phyloP scores from a whole-genome alignment of 306 rosid genomes.

The Vicia faba region DNA sequence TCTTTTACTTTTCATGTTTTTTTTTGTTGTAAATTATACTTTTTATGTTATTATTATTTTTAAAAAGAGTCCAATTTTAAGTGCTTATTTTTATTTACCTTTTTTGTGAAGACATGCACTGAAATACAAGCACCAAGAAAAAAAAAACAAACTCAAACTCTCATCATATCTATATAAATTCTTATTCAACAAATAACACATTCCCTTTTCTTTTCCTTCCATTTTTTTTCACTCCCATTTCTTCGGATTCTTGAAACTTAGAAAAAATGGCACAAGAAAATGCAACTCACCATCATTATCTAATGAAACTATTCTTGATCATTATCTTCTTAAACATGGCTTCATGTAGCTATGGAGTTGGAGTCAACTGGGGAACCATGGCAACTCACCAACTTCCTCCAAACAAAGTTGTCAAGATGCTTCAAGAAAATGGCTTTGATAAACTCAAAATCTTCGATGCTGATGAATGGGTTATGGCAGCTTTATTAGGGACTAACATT shows the following conservation, averaged over 20 bases:
- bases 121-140: constrained; percentile 22
- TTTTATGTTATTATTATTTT: background rate
- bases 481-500: constrained; percentile 70
- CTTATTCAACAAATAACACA: constrained; percentile 33
- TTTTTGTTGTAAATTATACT: background rate
- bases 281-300: constrained; percentile 12
- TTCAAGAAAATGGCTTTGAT: constrained; percentile 67
- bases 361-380: constrained; percentile 98
- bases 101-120: constrained; percentile 53
- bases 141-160: background rate
- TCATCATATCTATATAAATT: constrained; percentile 40
- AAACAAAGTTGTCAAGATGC: constrained; percentile 68
- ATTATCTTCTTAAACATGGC: constrained; percentile 42
- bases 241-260: constrained; percentile 44
- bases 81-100: constrained; percentile 36
- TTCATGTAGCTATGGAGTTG: constrained; percentile 49
- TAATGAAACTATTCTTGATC: constrained; percentile 32
- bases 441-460: constrained; percentile 86
- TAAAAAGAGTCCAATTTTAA: background rate
- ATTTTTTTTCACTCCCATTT: constrained; percentile 35
- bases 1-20: background rate
- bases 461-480: constrained; percentile 71
- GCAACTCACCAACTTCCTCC: constrained; percentile 74
- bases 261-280: constrained; percentile 54
- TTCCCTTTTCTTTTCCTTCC: constrained; percentile 43